phyloP scores from a whole-genome alignment of 2,329 filamentous ascomycete species.

The Cladosporium halotolerans region DNA sequence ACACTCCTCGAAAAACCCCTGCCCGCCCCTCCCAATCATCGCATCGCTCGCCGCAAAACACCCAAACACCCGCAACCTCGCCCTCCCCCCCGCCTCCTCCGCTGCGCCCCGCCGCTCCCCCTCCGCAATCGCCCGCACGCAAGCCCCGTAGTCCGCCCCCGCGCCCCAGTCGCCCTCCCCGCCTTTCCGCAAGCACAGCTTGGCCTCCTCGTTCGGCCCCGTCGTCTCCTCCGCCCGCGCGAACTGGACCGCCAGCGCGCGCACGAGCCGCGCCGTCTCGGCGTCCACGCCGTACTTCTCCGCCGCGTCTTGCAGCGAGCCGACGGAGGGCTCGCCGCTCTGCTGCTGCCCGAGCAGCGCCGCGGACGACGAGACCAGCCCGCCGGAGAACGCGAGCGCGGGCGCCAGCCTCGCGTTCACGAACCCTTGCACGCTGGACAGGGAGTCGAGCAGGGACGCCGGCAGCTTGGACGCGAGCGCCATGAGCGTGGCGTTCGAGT shows the following conservation, averaged over 20 bases:
- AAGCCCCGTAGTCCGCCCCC: conserved; percentile 31
- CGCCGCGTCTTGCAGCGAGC: conserved; percentile 14
- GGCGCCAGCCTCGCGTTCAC: conserved; percentile 29
- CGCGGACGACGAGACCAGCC: conserved; percentile 20
- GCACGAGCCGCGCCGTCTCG: conserved; percentile 19
- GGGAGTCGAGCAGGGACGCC: conserved; percentile 25
- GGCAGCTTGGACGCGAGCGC: conserved; percentile 25
- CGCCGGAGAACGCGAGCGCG: conserved; percentile 24
- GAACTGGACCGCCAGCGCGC: conserved; percentile 20
- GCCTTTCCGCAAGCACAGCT: conserved; percentile 33
- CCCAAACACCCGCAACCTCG: conserved; percentile 25
- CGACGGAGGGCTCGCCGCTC: neutral
- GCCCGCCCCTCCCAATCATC: conserved; percentile 39
- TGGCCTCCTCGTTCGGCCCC: conserved; percentile 35
- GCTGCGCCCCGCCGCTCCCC: conserved; percentile 12
- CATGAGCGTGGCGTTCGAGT: conserved; percentile 29
- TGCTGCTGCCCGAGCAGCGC: conserved; percentile 13
- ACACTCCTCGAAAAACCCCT: conserved; percentile 38
- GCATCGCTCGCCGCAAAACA: conserved; percentile 37
- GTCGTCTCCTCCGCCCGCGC: conserved; percentile 26
- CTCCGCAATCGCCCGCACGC: conserved; percentile 16
- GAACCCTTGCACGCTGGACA: conserved; percentile 28
- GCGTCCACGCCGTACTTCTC: conserved; percentile 24
- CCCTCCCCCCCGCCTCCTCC: neutral
- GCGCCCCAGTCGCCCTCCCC: conserved; percentile 28